A percentile compares a stretch with the other conserved stretches of the same genome.
Conservation (phyloP, 2,329 filamentous ascomycete species). For the Trichophyton rubrum region DNA sequence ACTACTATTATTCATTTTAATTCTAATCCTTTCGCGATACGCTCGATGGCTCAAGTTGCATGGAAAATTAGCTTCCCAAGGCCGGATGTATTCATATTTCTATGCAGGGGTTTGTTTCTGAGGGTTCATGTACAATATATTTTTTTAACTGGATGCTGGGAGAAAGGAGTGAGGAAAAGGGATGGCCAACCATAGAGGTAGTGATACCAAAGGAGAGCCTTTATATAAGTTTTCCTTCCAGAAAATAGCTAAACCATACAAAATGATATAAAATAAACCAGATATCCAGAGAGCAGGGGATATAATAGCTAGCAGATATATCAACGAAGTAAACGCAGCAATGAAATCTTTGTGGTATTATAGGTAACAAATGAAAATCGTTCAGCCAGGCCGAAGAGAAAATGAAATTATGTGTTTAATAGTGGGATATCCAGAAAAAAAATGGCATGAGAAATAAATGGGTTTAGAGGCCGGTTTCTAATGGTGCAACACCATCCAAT, state of each 20-base stretch:
- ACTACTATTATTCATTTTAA: neutral
- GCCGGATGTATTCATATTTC: neutral
- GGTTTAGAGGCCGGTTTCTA: neutral
- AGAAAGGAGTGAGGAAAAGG: neutral
- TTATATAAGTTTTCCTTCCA: neutral
- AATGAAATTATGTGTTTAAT: neutral
- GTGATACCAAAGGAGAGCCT: neutral
- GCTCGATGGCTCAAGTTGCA: neutral
- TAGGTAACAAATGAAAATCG: conserved; percentile 2
- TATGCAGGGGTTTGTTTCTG: neutral
- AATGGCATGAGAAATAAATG: neutral
- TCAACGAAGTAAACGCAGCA: neutral
- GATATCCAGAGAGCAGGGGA: conserved; percentile 6
- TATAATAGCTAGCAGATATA: neutral
- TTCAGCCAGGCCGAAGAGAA: conserved; percentile 31
- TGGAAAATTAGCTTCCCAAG: neutral
- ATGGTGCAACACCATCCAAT: conserved; percentile 47
- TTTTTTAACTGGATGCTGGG: neutral
- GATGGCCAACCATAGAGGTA: neutral
- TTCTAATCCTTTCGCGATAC: neutral
- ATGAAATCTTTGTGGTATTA: neutral
- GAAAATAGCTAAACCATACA: neutral
- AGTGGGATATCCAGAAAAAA: conserved; percentile 4
- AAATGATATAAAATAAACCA: conserved; percentile 1
- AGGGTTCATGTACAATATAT: neutral